phyloP scores from a whole-genome alignment of 352 stramenopile species.

The Globisporangium recalcitrans region DNA sequence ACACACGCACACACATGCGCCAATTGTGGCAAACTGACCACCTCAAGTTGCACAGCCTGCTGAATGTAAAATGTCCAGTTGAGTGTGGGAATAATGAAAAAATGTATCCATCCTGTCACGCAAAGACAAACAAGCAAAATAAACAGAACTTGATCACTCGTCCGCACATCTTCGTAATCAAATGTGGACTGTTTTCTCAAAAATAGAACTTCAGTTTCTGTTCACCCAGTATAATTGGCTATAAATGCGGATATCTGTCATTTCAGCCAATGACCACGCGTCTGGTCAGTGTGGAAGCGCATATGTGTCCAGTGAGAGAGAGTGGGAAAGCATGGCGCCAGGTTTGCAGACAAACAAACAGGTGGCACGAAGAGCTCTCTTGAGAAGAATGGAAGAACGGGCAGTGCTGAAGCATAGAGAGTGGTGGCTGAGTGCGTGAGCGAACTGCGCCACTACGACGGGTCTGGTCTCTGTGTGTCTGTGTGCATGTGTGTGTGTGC shows the following conservation, averaged over 20 bases:
- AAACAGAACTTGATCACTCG: slow-evolving; percentile 1
- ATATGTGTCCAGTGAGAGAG: slow-evolving; percentile 7
- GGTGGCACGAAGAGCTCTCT: not conserved
- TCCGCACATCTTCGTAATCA: slow-evolving; percentile 3
- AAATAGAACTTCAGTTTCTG: not conserved
- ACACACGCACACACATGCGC: no score
- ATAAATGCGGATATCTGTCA: not conserved
- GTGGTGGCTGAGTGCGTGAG: no score
- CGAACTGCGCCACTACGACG: no score
- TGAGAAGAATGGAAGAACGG: slow-evolving; percentile 5
- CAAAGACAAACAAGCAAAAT: not conserved
- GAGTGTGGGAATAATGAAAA: not conserved
- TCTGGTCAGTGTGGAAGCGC: slow-evolving; percentile 28
- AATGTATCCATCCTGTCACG: slow-evolving; percentile 7
- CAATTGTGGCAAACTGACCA: no score
- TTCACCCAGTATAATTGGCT: not conserved
- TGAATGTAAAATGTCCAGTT: not conserved
- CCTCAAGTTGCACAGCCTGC: not conserved
- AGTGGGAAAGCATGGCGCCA: not conserved
- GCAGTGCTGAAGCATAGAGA: slow-evolving; percentile 1
- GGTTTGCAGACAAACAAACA: not conserved
- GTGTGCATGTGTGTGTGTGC: not conserved
- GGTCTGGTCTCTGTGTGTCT: not conserved
- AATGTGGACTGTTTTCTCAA: not conserved
- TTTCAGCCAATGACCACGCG: slow-evolving; percentile 16